Evolutionary conservation across 495 filamentous ascomycete species (phyloP).

Genomic region (Filosporella fistucella): DNA sequence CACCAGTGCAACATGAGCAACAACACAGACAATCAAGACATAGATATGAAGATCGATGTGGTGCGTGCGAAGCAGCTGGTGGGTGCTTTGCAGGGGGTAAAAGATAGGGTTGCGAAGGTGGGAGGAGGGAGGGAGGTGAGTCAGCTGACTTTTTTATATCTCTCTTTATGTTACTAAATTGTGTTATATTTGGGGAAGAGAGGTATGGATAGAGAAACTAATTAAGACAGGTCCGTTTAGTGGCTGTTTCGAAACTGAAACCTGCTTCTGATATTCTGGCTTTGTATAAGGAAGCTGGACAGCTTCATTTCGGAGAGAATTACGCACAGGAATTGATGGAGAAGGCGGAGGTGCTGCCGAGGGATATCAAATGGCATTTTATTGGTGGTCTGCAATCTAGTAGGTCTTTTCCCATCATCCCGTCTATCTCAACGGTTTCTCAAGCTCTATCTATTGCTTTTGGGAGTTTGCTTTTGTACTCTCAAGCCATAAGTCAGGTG

Average conservation of each 20-base stretch:
- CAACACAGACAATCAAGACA: slow-evolving; percentile 11
- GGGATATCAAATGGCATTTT: slow-evolving; percentile 87
- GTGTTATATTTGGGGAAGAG: too few relatives aligned
- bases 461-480: too few relatives aligned
- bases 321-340: slow-evolving; percentile 89
- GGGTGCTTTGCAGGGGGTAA: slow-evolving; percentile 41
- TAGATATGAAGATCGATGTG: slow-evolving; percentile 48
- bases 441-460: too few relatives aligned
- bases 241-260: slow-evolving; percentile 93
- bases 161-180: neutral
- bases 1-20: slow-evolving; percentile 8
- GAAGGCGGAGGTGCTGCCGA: slow-evolving; percentile 76
- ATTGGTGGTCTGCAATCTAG: slow-evolving; percentile 81
- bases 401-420: too few relatives aligned
- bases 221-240: slow-evolving; percentile 64
- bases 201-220: too few relatives aligned
- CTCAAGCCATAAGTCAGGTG: too few relatives aligned
- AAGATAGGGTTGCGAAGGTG: slow-evolving; percentile 37
- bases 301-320: slow-evolving; percentile 93
- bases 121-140: slow-evolving; percentile 37
- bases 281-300: slow-evolving; percentile 58
- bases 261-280: slow-evolving; percentile 83
- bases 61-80: slow-evolving; percentile 42
- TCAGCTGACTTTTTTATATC: neutral
- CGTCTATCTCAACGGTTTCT: too few relatives aligned